Evolutionary conservation across 2,329 filamentous ascomycete genomes (phyloP), one percentile per base, ranked within the genome.

Genomic region (Aspergillus piperis): DNA sequence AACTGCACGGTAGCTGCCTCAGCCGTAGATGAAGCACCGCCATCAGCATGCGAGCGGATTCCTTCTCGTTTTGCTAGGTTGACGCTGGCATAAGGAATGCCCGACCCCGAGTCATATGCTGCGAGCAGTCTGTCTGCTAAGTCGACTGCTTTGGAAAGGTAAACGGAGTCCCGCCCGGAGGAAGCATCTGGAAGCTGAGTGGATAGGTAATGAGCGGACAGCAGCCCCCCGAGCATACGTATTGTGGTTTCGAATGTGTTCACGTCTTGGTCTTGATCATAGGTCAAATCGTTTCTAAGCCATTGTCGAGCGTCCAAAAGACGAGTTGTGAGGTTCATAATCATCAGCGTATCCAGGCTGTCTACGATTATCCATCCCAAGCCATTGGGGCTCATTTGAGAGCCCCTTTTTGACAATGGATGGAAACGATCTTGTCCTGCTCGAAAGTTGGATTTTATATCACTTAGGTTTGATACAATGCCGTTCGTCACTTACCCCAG

Each of bases 121-220:
- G 89, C 85, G 58, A 96, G 78, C 44, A 97, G 80, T n/a, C 92
- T 86, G 71, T 96, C 91, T 0, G 92, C 93, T 23, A 98, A 82
- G 71, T 96, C 93, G 62, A 90, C 90, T 1, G 93, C 93, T 78
- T 96, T 97, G 72, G 96, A 92, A n/a, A 97, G 82, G 72, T 96
- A 97, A 15, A 97, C 78, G 71, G 96, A 92, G 74, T 96, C 91
- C 3, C 91, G 90, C 0, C 87, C 81, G 2, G 84, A 82, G 15
- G 58, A 61, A n/a, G 59, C 56, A 41, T 58, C 48, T 15, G 62
- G 55, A 23, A 66, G 58, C 52, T 53, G 30, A 42, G 39, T 62
- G n/a, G 64, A 64, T 11, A 66, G 21, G 41, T 64, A 66, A 41
- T 66, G 68, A 3, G 69, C 69, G 5, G 67, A 70, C 11, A 71